Evolutionary conservation across 768 basidiomycete species (phyloP).

Genomic region (Russula sp.): DNA sequence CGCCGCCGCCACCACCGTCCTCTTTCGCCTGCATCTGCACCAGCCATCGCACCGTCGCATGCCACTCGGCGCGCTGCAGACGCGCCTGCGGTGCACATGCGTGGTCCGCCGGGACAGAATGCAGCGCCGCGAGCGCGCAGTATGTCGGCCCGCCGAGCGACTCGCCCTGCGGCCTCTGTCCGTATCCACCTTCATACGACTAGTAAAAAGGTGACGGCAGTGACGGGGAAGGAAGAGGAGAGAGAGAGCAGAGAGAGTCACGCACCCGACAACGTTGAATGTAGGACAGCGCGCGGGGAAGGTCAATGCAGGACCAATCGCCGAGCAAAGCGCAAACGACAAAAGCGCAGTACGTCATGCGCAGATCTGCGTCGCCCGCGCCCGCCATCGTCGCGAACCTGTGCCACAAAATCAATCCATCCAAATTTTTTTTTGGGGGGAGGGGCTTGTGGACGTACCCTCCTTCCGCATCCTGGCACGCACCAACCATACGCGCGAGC

Average conservation of each 20-base stretch:
- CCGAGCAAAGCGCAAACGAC: conserved; percentile 71
- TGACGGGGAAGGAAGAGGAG: too few species aligned
- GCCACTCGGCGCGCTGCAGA: conserved; percentile 35
- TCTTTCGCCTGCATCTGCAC: conserved; percentile 55
- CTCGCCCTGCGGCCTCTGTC: conserved; percentile 73
- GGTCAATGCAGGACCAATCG: conserved; percentile 71
- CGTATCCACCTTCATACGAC: conserved; percentile 92
- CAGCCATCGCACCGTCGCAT: conserved; percentile 68
- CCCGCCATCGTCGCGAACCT: conserved; percentile 71
- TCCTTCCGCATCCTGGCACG: conserved; percentile 75
- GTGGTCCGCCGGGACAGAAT: conserved; percentile 37
- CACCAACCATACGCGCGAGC: conserved; percentile 54
- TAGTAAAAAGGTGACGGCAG: too few species aligned
- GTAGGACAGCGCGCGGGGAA: conserved; percentile 52
- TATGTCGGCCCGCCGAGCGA: conserved; percentile 96
- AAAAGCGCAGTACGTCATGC: conserved; percentile 84
- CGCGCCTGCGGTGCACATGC: conserved; percentile 14
- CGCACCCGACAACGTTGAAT: conserved; percentile 67
- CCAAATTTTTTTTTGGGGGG: too few species aligned
- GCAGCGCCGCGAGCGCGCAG: conserved; percentile 73
- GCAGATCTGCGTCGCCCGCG: conserved; percentile 66
- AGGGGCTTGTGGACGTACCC: too few species aligned
- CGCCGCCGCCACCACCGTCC: too few species aligned
- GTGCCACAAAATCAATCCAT: not conserved
- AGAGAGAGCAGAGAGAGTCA: not conserved